Evolutionary conservation across 2,329 filamentous ascomycete species (phyloP).

Genomic region (Trematosphaeria pertusa): DNA sequence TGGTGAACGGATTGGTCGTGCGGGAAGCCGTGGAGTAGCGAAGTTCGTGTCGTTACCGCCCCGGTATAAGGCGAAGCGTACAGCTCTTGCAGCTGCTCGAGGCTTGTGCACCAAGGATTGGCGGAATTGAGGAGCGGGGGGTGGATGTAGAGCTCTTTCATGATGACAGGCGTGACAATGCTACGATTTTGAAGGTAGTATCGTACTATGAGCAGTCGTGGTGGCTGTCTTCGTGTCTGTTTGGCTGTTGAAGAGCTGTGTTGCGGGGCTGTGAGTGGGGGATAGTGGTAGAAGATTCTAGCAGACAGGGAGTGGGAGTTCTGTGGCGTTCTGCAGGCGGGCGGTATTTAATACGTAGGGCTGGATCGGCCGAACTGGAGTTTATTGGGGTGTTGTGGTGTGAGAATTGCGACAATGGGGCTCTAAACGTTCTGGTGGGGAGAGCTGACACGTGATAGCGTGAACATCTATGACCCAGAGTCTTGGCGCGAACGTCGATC

Average conservation of each 20-base stretch:
- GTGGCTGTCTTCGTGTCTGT: neutral
- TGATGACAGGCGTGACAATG: too few species aligned
- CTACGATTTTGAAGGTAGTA: too few species aligned
- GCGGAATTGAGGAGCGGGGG: conserved; percentile 78
- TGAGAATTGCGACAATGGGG: too few species aligned
- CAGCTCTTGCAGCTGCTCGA: conserved; percentile 66
- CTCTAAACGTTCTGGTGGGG: too few species aligned
- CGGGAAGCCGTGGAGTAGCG: conserved; percentile 68
- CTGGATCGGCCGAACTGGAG: neutral
- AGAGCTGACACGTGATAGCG: neutral
- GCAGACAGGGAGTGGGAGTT: neutral
- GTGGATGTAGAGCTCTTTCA: conserved; percentile 57
- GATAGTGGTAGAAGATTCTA: neutral
- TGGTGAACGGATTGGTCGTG: conserved; percentile 69
- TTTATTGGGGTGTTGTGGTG: neutral
- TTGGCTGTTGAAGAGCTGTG: neutral
- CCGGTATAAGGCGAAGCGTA: conserved; percentile 70
- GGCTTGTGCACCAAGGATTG: conserved; percentile 75
- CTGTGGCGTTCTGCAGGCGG: neutral
- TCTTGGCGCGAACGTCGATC: too few species aligned
- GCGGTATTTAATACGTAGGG: neutral
- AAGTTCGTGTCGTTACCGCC: conserved; percentile 77
- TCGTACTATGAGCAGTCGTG: too few species aligned
- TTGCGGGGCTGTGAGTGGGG: neutral
- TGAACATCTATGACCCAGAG: too few species aligned